These are phyloP conservation scores for Trichoderma sp. DNA, from an alignment of 2,329 filamentous ascomycete genomes.

Conservation along the genomic window DNA sequence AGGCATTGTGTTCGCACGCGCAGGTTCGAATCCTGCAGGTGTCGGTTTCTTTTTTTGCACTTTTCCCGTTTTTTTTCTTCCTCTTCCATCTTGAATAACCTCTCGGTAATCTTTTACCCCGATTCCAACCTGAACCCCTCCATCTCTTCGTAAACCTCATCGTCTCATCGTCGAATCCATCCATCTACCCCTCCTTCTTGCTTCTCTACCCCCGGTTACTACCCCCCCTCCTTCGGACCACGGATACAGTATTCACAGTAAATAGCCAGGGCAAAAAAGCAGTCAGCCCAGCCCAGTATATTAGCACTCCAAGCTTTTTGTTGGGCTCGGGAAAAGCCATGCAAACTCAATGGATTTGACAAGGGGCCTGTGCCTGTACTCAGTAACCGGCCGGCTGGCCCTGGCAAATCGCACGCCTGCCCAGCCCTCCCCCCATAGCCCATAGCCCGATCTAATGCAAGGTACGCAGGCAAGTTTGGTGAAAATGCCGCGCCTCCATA, in stretches of 20 bases:
- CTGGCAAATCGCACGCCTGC: constrained; percentile 11
- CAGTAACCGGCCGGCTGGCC: background rate
- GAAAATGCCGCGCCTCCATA: constrained; percentile 16
- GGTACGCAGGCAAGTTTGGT: constrained; percentile 12
- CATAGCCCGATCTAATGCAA: constrained; percentile 15
- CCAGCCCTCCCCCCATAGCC: constrained; percentile 6
- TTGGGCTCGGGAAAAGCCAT: constrained; percentile 12
- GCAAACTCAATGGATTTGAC: background rate
- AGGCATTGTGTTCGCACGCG: constrained; percentile 21
- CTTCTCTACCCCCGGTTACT: no score
- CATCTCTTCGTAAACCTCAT: background rate
- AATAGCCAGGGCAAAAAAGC: background rate
- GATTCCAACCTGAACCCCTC: no score
- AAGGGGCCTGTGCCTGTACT: background rate
- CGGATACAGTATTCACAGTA: background rate
- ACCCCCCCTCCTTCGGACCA: background rate
- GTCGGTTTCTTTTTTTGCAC: constrained; percentile 12
- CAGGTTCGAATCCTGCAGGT: constrained; percentile 21
- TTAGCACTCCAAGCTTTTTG: constrained; percentile 4
- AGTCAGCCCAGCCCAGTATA: background rate
- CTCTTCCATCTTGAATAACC: no score
- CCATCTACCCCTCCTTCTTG: constrained; percentile 1
- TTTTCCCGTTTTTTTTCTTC: no score
- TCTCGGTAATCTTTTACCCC: background rate
- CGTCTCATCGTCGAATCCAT: background rate